Evolutionary conservation across 2,329 filamentous ascomycete genomes (phyloP), one percentile per base, ranked within the genome.

Genomic region (Bipolaris zeicola): DNA sequence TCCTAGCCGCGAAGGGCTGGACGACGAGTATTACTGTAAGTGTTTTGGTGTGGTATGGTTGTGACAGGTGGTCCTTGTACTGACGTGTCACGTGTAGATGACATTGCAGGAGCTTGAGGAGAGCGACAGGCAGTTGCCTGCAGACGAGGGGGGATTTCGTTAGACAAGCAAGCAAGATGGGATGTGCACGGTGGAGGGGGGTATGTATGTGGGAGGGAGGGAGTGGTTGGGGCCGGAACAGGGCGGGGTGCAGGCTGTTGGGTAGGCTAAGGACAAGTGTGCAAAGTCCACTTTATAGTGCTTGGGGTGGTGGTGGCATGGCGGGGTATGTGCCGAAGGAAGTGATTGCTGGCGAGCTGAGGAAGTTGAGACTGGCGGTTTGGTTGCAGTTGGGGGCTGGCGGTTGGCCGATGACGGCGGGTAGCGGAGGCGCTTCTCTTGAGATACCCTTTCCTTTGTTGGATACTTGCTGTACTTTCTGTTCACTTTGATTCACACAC

Each of bases 11-110:
- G 90, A 95, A 66, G 93, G 91, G 0, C 76, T 98, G 64, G 91
- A 96, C 74, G 92, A 96, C 64, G 89, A 97, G 74, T 99, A 96
- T 76, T 97, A 89, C 78, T 98, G 96, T 78, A 91, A 94, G 71
- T 55, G 65, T 58, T 58, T 33, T 28, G 24, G 24, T 26, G 24
- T 70, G 66, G 69, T 58, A 51, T 43, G 41, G 20, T 33, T 7
- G 24, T 33, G 33, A 10, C 34, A 39, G 10, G 28, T 41, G 33
- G 38, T 36, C 33, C 31, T 20, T 36, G 8, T 45, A n/a, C 50
- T 57, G 39, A 57, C 50, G 13, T 33, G 44, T 14, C 41, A 49
- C 39, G 33, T 20, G 50, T 28, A 57, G 55, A 57, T 39, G 55
- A 57, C 11, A 57, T 57, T 54, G 50, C 55, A 20, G 55, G 55